Evolutionary conservation across 768 basidiomycete genomes (phyloP).

Genomic region (Tricholoma terreum): DNA sequence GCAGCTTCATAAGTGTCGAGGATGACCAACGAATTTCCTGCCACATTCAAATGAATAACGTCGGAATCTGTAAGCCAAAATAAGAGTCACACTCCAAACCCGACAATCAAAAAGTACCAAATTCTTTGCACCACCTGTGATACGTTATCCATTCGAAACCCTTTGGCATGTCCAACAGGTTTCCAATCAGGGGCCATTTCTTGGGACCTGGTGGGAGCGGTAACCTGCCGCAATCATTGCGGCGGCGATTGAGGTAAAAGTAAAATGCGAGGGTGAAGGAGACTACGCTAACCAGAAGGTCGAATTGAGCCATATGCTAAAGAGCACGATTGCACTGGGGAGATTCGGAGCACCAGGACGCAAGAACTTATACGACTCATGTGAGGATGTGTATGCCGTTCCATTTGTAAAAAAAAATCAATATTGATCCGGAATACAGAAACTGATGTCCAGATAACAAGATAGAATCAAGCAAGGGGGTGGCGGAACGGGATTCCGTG

Average conservation of each 20-base stretch:
- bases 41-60: constrained; percentile 24
- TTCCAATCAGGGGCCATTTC: constrained; percentile 4
- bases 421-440: no score
- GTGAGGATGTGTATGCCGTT: no score
- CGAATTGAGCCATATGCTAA: not conserved
- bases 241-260: not conserved
- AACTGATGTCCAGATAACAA: no score
- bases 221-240: not conserved
- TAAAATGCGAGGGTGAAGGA: not conserved
- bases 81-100: not conserved
- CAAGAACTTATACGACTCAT: not conserved
- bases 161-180: constrained; percentile 6
- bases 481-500: no score
- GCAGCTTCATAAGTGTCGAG: constrained; percentile 31
- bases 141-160: constrained; percentile 2
- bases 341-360: not conserved
- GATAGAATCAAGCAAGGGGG: no score
- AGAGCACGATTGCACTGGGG: not conserved
- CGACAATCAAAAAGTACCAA: not conserved
- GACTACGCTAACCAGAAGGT: not conserved
- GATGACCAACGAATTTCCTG: constrained; percentile 27
- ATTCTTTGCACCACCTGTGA: constrained; percentile 10
- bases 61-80: constrained; percentile 21
- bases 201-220: constrained; percentile 9
- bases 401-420: no score